Evolutionary conservation across 371 early-diverging fungal genomes (phyloP).

Genomic region (Thermomucor indicae-seudaticae): DNA sequence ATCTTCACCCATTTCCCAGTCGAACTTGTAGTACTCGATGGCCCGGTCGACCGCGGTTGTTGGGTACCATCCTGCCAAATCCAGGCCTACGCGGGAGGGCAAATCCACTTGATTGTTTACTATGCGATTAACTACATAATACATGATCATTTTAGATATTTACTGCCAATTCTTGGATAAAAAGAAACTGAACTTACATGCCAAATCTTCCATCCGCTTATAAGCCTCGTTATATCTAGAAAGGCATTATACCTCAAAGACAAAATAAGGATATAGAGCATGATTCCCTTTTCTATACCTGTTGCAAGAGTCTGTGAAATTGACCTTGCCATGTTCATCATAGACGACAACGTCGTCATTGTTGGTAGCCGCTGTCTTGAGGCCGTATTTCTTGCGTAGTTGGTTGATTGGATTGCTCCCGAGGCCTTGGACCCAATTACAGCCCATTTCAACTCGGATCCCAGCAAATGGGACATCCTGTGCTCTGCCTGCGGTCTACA

Average conservation of each 20-base stretch:
- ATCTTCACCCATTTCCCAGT: conserved; percentile 38
- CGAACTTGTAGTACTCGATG: conserved; percentile 39
- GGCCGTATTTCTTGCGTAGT: conserved; percentile 28
- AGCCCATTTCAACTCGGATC: conserved; percentile 34
- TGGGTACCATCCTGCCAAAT: conserved; percentile 35
- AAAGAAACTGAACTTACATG: conserved; percentile 12
- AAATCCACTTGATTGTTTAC: conserved; percentile 29
- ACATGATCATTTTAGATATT: no score
- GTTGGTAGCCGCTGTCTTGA: conserved; percentile 22
- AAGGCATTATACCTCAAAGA: neutral
- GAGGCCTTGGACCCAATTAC: conserved; percentile 52
- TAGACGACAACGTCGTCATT: conserved; percentile 31
- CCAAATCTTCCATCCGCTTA: conserved; percentile 18
- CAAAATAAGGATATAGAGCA: neutral
- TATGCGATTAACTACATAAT: conserved; percentile 21
- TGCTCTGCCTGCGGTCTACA: conserved; percentile 25
- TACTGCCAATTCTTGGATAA: neutral
- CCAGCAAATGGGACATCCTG: conserved; percentile 35
- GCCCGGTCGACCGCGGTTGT: conserved; percentile 26
- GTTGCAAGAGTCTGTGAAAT: conserved; percentile 17
- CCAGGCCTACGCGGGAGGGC: conserved; percentile 28
- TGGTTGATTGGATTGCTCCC: conserved; percentile 41
- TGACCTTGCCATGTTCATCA: conserved; percentile 20
- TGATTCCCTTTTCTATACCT: no score
- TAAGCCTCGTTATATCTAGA: conserved; percentile 20